phyloP scores from a whole-genome alignment of 1,284 basidiomycete species.

The Sporisorium reilianum region DNA sequence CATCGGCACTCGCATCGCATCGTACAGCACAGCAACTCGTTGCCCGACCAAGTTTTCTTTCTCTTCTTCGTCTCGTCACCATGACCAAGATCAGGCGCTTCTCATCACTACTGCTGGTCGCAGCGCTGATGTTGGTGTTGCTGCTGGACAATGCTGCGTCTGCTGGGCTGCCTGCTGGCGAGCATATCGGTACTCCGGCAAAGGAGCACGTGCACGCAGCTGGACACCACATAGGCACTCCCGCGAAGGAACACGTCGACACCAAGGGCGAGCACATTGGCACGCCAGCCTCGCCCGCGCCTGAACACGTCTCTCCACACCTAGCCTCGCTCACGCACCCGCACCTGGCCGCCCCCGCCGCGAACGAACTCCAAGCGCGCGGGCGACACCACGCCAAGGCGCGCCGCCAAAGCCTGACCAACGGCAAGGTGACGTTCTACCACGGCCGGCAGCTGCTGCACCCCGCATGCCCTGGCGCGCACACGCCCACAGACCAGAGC shows the following conservation, averaged over 20 bases:
- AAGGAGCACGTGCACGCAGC: neutral
- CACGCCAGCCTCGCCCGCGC: neutral
- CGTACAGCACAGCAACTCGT: neutral
- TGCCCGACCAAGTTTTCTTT: neutral
- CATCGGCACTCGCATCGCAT: neutral
- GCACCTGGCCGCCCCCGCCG: neutral
- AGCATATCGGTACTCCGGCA: neutral
- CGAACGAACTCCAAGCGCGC: slow-evolving; percentile 5
- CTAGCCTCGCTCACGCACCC: neutral
- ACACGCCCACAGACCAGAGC: slow-evolving; percentile 20
- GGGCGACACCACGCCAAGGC: slow-evolving; percentile 18
- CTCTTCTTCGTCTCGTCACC: too few species aligned
- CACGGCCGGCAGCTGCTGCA: slow-evolving; percentile 26
- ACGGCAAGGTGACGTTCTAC: slow-evolving; percentile 44
- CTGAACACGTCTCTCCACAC: neutral
- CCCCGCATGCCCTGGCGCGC: slow-evolving; percentile 28
- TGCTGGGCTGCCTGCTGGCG: neutral
- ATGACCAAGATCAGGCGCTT: neutral
- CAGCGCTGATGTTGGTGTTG: neutral
- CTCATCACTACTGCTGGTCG: slow-evolving; percentile 1
- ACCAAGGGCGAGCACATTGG: neutral
- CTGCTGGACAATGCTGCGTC: neutral
- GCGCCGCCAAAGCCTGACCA: slow-evolving; percentile 1
- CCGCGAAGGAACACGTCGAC: neutral
- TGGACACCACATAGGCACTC: neutral